Evolutionary conservation across 1,284 basidiomycete genomes (phyloP).

Genomic region (Ustilago loliicola): DNA sequence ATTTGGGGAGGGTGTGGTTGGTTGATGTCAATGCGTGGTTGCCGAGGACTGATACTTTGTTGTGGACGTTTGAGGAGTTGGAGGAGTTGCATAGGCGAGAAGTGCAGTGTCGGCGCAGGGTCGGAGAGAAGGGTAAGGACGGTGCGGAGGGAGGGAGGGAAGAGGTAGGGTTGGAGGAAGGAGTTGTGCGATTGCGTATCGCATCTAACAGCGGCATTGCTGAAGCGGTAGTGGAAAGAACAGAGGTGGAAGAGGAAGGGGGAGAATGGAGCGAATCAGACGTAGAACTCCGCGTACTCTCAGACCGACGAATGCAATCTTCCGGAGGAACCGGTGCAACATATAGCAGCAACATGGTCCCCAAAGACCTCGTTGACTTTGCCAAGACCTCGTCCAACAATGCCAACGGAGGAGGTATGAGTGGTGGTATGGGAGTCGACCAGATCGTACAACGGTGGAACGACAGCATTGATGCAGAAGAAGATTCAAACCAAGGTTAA

Average conservation of each 20-base stretch:
- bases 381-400: constrained; percentile 72
- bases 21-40: constrained; percentile 93
- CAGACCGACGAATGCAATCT: constrained; percentile 75
- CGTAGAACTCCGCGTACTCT: constrained; percentile 77
- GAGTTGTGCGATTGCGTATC: constrained; percentile 36
- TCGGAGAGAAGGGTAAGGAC: neutral
- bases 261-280: constrained; percentile 10
- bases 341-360: constrained; percentile 91
- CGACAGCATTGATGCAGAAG: constrained; percentile 17
- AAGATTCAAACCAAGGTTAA: neutral
- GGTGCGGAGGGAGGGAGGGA: neutral
- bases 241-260: neutral
- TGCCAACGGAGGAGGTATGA: neutral
- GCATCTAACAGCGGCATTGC: constrained; percentile 6
- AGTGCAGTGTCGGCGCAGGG: neutral
- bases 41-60: constrained; percentile 84
- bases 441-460: constrained; percentile 42
- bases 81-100: constrained; percentile 70
- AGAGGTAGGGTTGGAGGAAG: constrained; percentile 39
- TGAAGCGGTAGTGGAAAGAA: neutral
- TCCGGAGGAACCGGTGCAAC: constrained; percentile 62
- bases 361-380: constrained; percentile 84
- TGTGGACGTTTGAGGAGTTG: constrained; percentile 87
- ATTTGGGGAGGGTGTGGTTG: constrained; percentile 80
- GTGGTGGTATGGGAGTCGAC: constrained; percentile 21